Conservation (phyloP, 345 rosid genomes). For the Eucalyptus leucophloia region DNA sequence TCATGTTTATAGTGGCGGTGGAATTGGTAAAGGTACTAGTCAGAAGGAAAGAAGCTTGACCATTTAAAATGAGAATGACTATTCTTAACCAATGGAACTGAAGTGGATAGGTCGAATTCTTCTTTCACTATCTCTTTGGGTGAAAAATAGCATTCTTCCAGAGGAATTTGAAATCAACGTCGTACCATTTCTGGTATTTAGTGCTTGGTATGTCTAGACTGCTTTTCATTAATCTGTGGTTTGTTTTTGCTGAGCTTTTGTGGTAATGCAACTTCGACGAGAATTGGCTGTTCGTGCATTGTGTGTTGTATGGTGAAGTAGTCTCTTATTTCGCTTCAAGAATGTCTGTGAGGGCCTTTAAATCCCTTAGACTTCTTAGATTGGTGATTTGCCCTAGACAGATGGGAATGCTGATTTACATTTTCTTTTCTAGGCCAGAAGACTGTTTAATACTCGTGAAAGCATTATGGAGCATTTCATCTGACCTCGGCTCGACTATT, state of each 20-base stretch:
- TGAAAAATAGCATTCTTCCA: background rate
- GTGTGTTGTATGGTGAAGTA: background rate
- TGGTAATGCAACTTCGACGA: background rate
- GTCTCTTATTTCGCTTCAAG: background rate
- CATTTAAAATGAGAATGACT: background rate
- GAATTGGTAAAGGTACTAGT: background rate
- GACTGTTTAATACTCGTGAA: background rate
- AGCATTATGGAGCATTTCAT: background rate
- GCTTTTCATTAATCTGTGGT: background rate
- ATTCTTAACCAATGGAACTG: background rate
- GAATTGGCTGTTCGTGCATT: background rate
- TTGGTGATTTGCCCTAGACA: background rate
- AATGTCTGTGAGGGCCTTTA: background rate
- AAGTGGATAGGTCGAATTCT: background rate
- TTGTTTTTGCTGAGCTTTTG: background rate
- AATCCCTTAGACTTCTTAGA: background rate
- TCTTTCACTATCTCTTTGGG: background rate
- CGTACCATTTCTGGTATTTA: background rate
- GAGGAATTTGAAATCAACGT: background rate
- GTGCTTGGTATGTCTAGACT: background rate
- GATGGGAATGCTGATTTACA: background rate
- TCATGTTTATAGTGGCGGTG: background rate
- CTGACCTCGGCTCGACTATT: background rate
- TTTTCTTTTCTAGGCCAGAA: background rate
- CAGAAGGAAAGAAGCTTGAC: background rate